Conservation (phyloP, 2,329 filamentous ascomycete genomes). For the Macroventuria anomochaeta region DNA sequence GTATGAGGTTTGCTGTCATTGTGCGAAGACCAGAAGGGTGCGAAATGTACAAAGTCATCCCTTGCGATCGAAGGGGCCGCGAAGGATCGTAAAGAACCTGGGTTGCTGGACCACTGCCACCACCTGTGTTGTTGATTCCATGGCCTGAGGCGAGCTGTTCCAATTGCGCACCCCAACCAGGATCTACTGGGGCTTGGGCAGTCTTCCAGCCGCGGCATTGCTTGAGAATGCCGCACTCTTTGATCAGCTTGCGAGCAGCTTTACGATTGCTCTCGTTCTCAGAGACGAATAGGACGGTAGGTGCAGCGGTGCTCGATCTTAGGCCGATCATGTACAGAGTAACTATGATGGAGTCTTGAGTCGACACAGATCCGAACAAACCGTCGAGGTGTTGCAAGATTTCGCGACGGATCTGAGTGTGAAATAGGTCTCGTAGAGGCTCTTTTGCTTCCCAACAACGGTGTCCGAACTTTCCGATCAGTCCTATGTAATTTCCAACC, state of each 20-base stretch:
- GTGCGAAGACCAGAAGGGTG: neutral
- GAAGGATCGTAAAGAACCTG: neutral
- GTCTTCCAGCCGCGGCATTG: neutral
- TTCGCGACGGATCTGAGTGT: neutral
- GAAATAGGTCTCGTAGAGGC: neutral
- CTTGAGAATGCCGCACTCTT: neutral
- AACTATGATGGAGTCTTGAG: neutral
- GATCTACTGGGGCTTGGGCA: neutral
- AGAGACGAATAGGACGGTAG: neutral
- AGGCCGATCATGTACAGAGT: neutral
- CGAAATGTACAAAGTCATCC: neutral
- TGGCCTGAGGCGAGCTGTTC: neutral
- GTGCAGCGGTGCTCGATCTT: neutral
- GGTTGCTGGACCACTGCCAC: neutral
- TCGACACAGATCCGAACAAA: neutral
- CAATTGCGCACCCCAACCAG: neutral
- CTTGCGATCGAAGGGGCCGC: neutral
- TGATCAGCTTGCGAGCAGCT: neutral
- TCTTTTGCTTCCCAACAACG: neutral
- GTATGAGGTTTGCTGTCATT: conserved; percentile 11
- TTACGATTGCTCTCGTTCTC: neutral
- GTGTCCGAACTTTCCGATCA: too few species aligned
- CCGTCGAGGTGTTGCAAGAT: neutral
- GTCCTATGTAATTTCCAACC: neutral
- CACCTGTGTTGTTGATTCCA: neutral